phyloP scores from a whole-genome alignment of 106 monocot genomes.

The Vanilla planifolia region DNA sequence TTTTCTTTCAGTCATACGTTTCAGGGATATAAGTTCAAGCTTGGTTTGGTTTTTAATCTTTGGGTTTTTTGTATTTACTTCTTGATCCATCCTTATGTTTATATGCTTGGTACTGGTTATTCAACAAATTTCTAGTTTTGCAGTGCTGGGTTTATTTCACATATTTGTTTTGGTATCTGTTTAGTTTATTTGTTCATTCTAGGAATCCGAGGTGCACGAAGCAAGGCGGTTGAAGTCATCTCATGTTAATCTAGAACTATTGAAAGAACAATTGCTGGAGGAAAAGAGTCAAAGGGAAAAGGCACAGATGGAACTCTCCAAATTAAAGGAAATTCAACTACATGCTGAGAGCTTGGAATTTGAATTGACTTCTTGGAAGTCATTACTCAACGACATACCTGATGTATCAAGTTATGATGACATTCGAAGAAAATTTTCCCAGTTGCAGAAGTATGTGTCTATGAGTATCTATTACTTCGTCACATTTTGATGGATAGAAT shows the following conservation, averaged over 20 bases:
- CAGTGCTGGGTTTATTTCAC: no score
- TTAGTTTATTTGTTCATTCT: slow-evolving; percentile 6
- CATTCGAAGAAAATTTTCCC: slow-evolving; percentile 61
- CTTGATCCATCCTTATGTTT: no score
- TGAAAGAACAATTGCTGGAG: slow-evolving; percentile 81
- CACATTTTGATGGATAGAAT: background rate
- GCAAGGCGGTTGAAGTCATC: slow-evolving; percentile 78
- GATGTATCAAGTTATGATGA: slow-evolving; percentile 67
- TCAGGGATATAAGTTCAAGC: no score
- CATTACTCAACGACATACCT: slow-evolving; percentile 69
- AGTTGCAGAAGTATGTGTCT: slow-evolving; percentile 72
- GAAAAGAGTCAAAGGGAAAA: slow-evolving; percentile 72
- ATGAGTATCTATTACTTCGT: background rate
- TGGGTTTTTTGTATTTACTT: no score
- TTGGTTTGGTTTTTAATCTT: no score
- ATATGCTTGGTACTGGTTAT: no score
- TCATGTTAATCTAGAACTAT: slow-evolving; percentile 55
- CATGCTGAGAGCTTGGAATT: slow-evolving; percentile 51
- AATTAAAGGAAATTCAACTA: slow-evolving; percentile 49
- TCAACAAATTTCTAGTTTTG: no score
- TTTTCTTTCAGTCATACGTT: no score
- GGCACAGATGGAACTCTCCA: slow-evolving; percentile 60
- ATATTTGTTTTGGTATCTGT: background rate
- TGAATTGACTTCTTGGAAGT: slow-evolving; percentile 72
- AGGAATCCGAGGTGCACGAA: slow-evolving; percentile 92